phyloP scores from a whole-genome alignment of 208 protist genomes.

The Blechomonas ayalai region DNA sequence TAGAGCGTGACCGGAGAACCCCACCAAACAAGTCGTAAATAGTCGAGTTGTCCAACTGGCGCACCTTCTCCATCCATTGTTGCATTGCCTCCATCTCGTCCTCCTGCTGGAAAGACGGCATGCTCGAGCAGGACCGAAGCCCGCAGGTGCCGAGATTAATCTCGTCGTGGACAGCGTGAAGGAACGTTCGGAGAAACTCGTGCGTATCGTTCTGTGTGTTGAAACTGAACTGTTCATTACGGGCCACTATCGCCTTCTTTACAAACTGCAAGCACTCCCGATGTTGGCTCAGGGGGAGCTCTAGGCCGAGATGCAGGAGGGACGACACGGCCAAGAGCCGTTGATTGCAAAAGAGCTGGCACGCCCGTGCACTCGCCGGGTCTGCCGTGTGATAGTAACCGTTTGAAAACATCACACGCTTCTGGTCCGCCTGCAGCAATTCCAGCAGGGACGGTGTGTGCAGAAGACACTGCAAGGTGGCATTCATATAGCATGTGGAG shows the following conservation, averaged over 20 bases:
- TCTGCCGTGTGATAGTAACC: background rate
- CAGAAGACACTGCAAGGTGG: constrained; percentile 89
- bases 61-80: constrained; percentile 46
- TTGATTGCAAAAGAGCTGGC: background rate
- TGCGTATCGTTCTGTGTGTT: constrained; percentile 86
- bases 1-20: constrained; percentile 32
- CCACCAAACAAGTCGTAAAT: constrained; percentile 85
- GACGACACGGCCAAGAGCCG: constrained; percentile 15
- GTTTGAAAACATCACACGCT: constrained; percentile 9
- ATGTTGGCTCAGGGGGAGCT: constrained; percentile 43
- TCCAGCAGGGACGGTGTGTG: constrained; percentile 35
- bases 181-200: constrained; percentile 84
- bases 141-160: constrained; percentile 35
- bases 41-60: constrained; percentile 40
- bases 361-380: constrained; percentile 2
- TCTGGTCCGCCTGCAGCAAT: constrained; percentile 17
- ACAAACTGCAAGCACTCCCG: too few relatives aligned
- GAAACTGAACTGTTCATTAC: constrained; percentile 67
- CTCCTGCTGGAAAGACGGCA: constrained; percentile 55
- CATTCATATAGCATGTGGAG: constrained; percentile 97
- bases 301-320: constrained; percentile 28
- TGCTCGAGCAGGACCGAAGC: too few relatives aligned
- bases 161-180: constrained; percentile 87
- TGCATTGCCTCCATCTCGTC: constrained; percentile 28
- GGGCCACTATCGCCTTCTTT: constrained; percentile 54